Evolutionary conservation across 2,329 filamentous ascomycete species (phyloP), one percentile per base, ranked within the genome.

Genomic region (Xylariomycetidae sp.): DNA sequence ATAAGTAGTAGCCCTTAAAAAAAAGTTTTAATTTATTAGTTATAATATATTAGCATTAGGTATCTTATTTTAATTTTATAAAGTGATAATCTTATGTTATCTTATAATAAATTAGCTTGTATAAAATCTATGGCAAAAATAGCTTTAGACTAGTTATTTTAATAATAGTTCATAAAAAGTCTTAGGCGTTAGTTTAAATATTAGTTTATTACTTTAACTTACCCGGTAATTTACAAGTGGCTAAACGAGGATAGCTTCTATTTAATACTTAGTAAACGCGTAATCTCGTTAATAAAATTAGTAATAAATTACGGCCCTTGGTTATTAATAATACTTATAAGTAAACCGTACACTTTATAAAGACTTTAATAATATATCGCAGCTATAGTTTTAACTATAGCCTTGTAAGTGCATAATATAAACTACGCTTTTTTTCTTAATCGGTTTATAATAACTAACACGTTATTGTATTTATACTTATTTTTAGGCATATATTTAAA

Each of bases 211-310:
- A 9, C 15, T 13, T 33, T 33, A 27, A 8, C 20, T 26, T 18
- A 19, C n/a, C n/a, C n/a, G 5, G 13, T 26, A 19, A 26, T 14
- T 6, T 26, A 26, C 25, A 26, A 26, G 4, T 19, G 18, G 9
- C 14, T 23, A 20, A 34, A 28, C 19, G 16, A 16, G 14, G 25
- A 34, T 34, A 18, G 5, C 12, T 4, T 33, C 20, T 18, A 33
- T 26, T 5, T 19, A 5, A 8, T 13, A 27, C 17, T 14, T 19
- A 26, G 25, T 26, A 7, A 27, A 18, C 10, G 27, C 3, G n/a
- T n/a, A n/a, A n/a, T n/a, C 19, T 33, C 19, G 19, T 33, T 33
- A 5, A 27, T 33, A 27, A 33, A 33, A n/a, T n/a, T n/a, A n/a
- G n/a, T n/a, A n/a, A 23, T 23, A 23, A 23, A 23, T 23, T 23